These are phyloP conservation scores for Trifolium dubium DNA, from an alignment of 306 rosid species.

Conservation along the genomic window DNA sequence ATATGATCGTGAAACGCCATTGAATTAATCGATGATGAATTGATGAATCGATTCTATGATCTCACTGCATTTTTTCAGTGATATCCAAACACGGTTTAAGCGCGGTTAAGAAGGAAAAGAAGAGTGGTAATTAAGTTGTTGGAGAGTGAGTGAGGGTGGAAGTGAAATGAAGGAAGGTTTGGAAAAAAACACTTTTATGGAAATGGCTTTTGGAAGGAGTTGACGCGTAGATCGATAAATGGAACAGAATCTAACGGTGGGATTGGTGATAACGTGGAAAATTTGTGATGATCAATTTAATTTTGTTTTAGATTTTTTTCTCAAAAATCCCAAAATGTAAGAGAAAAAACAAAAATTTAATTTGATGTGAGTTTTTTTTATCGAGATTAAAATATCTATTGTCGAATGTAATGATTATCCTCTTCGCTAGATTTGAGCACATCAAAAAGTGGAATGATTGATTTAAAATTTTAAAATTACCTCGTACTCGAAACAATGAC, in stretches of 20 bases:
- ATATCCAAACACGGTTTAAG: not conserved
- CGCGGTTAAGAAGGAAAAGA: not conserved
- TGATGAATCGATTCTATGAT: not conserved
- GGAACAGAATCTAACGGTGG: conserved; percentile 52
- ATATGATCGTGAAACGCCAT: conserved; percentile 74
- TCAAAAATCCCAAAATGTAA: too few species aligned
- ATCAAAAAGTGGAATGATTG: too few species aligned
- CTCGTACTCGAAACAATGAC: too few species aligned
- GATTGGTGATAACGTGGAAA: conserved; percentile 51
- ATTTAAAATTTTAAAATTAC: too few species aligned
- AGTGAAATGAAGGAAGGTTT: not conserved
- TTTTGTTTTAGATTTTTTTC: too few species aligned
- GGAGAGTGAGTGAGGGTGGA: not conserved
- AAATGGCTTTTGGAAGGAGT: conserved; percentile 32
- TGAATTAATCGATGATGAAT: too few species aligned
- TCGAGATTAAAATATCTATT: too few species aligned
- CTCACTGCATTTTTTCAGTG: conserved; percentile 32
- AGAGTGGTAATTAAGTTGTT: not conserved
- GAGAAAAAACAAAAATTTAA: too few species aligned
- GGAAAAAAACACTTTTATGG: conserved; percentile 43
- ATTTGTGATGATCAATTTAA: conserved; percentile 38
- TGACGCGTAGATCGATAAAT: conserved; percentile 36
- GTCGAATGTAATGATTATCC: too few species aligned
- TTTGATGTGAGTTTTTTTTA: too few species aligned
- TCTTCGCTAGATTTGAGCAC: too few species aligned